Percentiles rank a stretch among this genome's conserved stretches.
These are phyloP conservation scores for Chaetomium sp. DNA, from an alignment of 2,329 filamentous ascomycete genomes.

Conservation along the genomic window DNA sequence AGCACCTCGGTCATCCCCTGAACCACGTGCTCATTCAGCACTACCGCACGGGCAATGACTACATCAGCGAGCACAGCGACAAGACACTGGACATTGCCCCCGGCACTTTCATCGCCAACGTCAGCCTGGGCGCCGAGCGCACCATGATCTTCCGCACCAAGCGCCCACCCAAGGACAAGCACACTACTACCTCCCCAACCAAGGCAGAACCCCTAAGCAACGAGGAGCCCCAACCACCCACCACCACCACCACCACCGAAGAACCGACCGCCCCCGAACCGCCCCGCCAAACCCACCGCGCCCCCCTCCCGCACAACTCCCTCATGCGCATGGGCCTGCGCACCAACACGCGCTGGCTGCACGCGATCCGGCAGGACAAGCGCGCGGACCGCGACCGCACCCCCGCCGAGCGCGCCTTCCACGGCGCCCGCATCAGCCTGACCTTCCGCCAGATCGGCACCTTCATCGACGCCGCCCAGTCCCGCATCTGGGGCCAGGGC, in stretches of 20 bases:
- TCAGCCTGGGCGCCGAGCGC: slow-evolving; percentile 88
- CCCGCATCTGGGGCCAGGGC: slow-evolving; percentile 88
- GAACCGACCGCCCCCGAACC: slow-evolving; percentile 21
- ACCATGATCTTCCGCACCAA: slow-evolving; percentile 90
- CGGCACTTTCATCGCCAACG: slow-evolving; percentile 83
- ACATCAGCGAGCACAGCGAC: slow-evolving; percentile 95
- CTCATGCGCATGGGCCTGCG: slow-evolving; percentile 78
- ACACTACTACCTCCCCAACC: not conserved
- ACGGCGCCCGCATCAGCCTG: slow-evolving; percentile 80
- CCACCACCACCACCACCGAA: slow-evolving; percentile 2
- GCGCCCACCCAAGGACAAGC: slow-evolving; percentile 47
- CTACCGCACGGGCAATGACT: slow-evolving; percentile 86
- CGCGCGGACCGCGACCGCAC: slow-evolving; percentile 68
- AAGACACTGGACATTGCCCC: slow-evolving; percentile 90
- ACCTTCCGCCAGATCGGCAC: slow-evolving; percentile 91
- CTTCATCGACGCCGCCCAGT: slow-evolving; percentile 67
- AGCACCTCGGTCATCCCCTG: slow-evolving; percentile 72
- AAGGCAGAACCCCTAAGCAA: not conserved
- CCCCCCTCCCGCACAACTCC: slow-evolving; percentile 82
- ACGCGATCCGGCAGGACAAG: slow-evolving; percentile 89
- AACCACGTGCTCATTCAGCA: slow-evolving; percentile 94
- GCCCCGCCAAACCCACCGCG: slow-evolving; percentile 62
- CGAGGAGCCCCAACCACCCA: slow-evolving; percentile 2
- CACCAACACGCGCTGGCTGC: slow-evolving; percentile 87
- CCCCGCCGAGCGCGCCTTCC: slow-evolving; percentile 68